These are phyloP conservation scores for Fulvia fulva DNA, from an alignment of 2,329 filamentous ascomycete species.

Conservation along the genomic window DNA sequence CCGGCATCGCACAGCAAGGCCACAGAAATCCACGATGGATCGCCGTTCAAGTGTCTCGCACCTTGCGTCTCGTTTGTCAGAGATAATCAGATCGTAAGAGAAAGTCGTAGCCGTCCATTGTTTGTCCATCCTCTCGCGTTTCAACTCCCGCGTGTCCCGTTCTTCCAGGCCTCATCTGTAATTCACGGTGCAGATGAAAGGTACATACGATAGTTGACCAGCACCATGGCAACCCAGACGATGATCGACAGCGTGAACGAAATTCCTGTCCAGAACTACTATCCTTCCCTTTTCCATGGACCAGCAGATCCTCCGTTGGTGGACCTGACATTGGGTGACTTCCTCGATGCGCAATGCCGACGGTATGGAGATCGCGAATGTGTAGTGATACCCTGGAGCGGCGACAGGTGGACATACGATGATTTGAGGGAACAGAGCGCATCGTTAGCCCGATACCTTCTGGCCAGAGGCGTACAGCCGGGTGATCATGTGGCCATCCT, in stretches of 20 bases:
- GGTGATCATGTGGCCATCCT: slow-evolving; percentile 72
- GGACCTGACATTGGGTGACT: slow-evolving; percentile 67
- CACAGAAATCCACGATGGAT: background rate
- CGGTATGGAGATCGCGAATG: slow-evolving; percentile 64
- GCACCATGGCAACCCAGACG: slow-evolving; percentile 10
- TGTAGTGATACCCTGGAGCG: slow-evolving; percentile 71
- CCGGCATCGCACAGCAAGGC: background rate
- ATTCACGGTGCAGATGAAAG: background rate
- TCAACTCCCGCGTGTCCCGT: too few relatives aligned
- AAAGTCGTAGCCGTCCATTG: background rate
- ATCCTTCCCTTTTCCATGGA: slow-evolving; percentile 59
- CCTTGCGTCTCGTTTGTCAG: background rate
- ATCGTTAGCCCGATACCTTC: slow-evolving; percentile 44
- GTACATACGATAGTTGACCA: background rate
- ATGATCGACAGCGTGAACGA: slow-evolving; percentile 13
- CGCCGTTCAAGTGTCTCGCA: background rate
- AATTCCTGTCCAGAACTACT: slow-evolving; percentile 19
- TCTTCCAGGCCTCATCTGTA: background rate
- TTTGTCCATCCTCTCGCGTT: background rate
- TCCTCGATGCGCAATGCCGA: slow-evolving; percentile 67
- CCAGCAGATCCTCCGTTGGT: slow-evolving; percentile 65
- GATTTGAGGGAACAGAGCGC: slow-evolving; percentile 38
- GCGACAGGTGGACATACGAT: slow-evolving; percentile 64
- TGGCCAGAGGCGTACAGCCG: slow-evolving; percentile 62
- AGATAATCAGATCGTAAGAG: too few relatives aligned